Evolutionary conservation across 352 stramenopile species (phyloP).

Genomic region (Plasmopara muralis): DNA sequence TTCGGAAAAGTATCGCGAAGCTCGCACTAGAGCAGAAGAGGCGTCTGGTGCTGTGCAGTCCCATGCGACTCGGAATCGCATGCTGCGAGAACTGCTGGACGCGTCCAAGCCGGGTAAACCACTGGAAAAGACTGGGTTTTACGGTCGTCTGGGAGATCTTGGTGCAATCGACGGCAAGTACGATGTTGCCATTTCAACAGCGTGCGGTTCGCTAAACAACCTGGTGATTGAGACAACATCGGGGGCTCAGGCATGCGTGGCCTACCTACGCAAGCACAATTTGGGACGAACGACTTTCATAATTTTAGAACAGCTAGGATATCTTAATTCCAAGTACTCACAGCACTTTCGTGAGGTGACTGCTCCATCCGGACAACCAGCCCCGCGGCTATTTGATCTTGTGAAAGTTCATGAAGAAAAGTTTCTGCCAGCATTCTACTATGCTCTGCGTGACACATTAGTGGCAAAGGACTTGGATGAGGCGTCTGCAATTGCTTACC

Average conservation of each 20-base stretch:
- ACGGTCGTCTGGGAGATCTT: conserved; percentile 95
- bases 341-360: conserved; percentile 57
- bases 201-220: conserved; percentile 93
- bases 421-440: conserved; percentile 93
- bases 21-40: conserved; percentile 73
- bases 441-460: conserved; percentile 95
- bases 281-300: conserved; percentile 96
- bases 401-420: conserved; percentile 84
- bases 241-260: conserved; percentile 92
- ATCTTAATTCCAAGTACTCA: conserved; percentile 60
- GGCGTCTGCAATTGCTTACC: conserved; percentile 82
- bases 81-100: conserved; percentile 89
- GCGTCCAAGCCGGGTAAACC: conserved; percentile 85
- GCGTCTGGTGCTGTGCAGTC: conserved; percentile 57
- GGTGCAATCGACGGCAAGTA: conserved; percentile 94
- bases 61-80: conserved; percentile 61
- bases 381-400: conserved; percentile 84
- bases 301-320: conserved; percentile 96
- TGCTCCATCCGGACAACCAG: conserved; percentile 35
- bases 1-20: conserved; percentile 53
- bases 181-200: conserved; percentile 97
- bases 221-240: conserved; percentile 96
- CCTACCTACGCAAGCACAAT: conserved; percentile 93
- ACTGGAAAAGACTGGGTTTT: conserved; percentile 89
- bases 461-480: conserved; percentile 95